Base-by-base conservation (phyloP, 108 stramenopile species). In the Nannochloropsis salina region DNA sequence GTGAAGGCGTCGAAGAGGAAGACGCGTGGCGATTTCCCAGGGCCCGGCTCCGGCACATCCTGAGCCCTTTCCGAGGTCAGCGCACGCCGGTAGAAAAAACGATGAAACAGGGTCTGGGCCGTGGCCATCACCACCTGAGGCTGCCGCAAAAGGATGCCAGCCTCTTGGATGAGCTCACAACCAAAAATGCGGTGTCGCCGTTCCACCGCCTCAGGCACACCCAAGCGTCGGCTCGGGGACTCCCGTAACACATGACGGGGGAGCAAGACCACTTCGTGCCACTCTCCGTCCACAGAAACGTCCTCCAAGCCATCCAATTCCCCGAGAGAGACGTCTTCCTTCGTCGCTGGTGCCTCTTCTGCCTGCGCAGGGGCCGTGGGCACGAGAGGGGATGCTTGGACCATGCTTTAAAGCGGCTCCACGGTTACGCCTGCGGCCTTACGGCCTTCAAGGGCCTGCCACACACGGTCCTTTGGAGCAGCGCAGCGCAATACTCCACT, bases 41-140 rank as follows among this genome's bases (percentile, higher is more conserved):
- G 61, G n/a, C 20, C 2, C 20, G 8, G 61, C 3, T n/a, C 61
- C 20, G 61, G 61, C 20, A n/a, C 20, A n/a, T 4, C n/a, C n/a
- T 74, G 61, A n/a, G 61, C 61, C n/a, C 20, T 74, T 74, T 74
- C 61, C 41, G 44, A 84, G 41, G 61, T 87, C n/a, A 90, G 84
- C 6, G 86, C 31, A 40, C 87, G 87, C 9, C 90, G 86, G 85
- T 85, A 91, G 61, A 84, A 90, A 61, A 91, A 91, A 11, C 91
- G 41, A 42, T 91, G 91, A 9, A 91, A 82, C 61, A 91, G 44
- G 21, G 82, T 90, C 42, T 91, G 91, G 40, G 86, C 91, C 2
- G 91, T 91, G 88, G 84, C 86, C 90, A 91, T 91, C 10, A 91
- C 90, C 9, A 88, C 88, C 85, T 90, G 90, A 42, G 90, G 90